Conservation (phyloP, 176 grass and related monocot genomes). For the Rhynchospora tenuis region DNA sequence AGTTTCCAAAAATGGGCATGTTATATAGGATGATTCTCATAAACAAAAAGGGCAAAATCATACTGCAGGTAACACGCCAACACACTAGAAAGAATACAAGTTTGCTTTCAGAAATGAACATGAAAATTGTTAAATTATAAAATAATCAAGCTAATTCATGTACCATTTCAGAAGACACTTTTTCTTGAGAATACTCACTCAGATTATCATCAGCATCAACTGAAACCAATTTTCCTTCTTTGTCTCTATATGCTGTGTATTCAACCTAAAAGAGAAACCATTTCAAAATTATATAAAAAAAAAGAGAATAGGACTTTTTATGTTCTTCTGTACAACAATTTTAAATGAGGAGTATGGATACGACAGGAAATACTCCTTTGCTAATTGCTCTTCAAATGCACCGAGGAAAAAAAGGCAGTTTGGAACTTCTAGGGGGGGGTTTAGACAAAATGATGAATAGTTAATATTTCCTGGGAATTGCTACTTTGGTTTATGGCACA, state of each 20-base stretch:
- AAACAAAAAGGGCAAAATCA: not conserved
- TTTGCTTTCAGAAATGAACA: not conserved
- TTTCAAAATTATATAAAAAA: not conserved
- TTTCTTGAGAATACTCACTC: constrained; percentile 66
- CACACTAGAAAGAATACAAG: not conserved
- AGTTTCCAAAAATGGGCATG: not conserved
- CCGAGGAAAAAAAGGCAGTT: not conserved
- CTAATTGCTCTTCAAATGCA: too few relatives aligned
- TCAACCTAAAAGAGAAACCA: constrained; percentile 56
- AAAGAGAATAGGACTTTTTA: not conserved
- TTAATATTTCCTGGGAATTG: not conserved
- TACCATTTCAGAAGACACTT: constrained; percentile 77
- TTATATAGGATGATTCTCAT: not conserved
- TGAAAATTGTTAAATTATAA: not conserved
- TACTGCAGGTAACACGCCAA: not conserved
- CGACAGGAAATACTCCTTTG: not conserved
- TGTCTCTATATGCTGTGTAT: constrained; percentile 79
- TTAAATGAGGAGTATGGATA: not conserved
- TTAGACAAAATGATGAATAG: not conserved
- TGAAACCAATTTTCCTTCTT: constrained; percentile 66
- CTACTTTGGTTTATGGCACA: not conserved
- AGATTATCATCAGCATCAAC: constrained; percentile 49
- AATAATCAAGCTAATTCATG: not conserved
- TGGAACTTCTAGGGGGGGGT: not conserved
- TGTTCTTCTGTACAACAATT: not conserved